Percentiles rank a stretch among this genome's conserved stretches.
phyloP scores from a whole-genome alignment of 1,284 basidiomycete species.

The Meripilus lineatus region DNA sequence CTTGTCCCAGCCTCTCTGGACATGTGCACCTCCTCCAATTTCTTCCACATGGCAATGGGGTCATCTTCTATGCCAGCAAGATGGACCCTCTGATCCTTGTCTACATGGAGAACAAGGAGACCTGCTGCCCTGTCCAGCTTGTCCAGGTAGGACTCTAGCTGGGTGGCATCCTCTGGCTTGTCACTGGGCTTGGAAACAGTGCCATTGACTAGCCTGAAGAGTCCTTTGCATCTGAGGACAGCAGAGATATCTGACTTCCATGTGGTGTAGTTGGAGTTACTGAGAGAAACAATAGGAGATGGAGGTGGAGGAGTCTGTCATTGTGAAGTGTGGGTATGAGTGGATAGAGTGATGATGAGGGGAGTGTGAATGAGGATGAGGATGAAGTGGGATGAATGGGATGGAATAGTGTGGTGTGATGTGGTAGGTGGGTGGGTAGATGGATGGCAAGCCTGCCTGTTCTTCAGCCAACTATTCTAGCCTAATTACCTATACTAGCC shows the following conservation, averaged over 20 bases:
- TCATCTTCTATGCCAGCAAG: too few relatives aligned
- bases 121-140: too few relatives aligned
- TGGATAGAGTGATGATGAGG: background rate
- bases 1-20: too few relatives aligned
- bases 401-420: background rate
- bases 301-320: constrained; percentile 1
- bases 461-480: background rate
- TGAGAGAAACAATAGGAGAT: background rate
- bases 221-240: background rate
- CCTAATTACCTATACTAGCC: background rate
- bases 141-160: too few relatives aligned
- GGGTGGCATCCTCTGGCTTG: too few relatives aligned
- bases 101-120: too few relatives aligned
- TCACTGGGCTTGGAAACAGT: too few relatives aligned
- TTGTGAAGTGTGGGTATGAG: background rate
- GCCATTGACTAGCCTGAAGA: too few relatives aligned
- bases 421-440: background rate
- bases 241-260: constrained; percentile 2
- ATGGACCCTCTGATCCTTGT: too few relatives aligned
- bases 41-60: too few relatives aligned
- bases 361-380: background rate
- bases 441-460: background rate
- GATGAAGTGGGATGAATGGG: background rate
- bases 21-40: too few relatives aligned
- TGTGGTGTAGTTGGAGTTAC: background rate